Evolutionary conservation across 345 rosid species (phyloP).

Genomic region (Euphorbia peplus): DNA sequence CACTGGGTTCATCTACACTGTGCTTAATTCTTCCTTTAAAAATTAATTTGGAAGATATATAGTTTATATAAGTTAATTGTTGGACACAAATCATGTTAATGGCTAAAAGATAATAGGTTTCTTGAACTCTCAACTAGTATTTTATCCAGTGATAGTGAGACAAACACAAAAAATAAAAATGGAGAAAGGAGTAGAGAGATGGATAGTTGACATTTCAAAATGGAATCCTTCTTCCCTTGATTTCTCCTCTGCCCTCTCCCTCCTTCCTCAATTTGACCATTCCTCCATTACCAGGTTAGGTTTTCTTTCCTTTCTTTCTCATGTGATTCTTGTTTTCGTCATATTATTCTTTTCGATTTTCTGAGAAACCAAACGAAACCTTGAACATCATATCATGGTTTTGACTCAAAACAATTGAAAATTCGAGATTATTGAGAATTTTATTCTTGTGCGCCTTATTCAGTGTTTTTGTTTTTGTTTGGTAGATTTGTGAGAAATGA

Average conservation of each 20-base stretch:
- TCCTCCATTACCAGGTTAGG: conserved; percentile 56
- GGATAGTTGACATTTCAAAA: conserved; percentile 53
- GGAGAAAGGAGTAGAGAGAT: conserved; percentile 57
- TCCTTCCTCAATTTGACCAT: conserved; percentile 46
- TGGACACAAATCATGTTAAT: no score
- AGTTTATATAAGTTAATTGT: no score
- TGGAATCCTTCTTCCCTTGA: conserved; percentile 53
- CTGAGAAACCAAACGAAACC: not conserved
- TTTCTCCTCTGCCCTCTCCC: conserved; percentile 44
- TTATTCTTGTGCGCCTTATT: no score
- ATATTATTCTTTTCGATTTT: not conserved
- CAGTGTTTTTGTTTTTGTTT: conserved; percentile 5
- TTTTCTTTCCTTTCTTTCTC: not conserved
- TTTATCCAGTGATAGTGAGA: no score
- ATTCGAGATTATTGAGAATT: no score
- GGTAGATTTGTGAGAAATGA: conserved; percentile 49
- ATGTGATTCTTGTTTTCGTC: not conserved
- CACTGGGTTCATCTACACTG: no score
- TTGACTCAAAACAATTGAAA: not conserved
- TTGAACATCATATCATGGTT: not conserved
- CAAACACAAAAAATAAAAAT: no score
- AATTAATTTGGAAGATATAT: no score
- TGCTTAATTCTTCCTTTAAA: no score
- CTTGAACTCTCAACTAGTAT: no score
- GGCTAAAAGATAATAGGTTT: no score